Percentiles rank a stretch among this genome's conserved stretches.
These are phyloP conservation scores for Clathrospora elynae DNA, from an alignment of 2,329 filamentous ascomycete species.

Conservation along the genomic window DNA sequence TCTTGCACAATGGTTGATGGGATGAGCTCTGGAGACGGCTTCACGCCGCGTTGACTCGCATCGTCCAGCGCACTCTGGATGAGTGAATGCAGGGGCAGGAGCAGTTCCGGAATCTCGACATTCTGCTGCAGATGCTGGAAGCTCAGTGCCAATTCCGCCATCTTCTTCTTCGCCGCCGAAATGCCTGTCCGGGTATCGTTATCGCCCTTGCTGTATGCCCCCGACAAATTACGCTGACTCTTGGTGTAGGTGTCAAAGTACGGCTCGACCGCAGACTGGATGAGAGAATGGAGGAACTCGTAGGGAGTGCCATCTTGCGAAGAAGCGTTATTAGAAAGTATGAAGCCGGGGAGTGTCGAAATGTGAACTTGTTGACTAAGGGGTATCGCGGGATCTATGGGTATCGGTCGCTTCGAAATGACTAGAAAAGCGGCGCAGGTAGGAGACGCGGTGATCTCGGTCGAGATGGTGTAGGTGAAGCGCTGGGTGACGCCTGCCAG, in stretches of 20 bases:
- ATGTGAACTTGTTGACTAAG: slow-evolving; percentile 89
- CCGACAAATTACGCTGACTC: slow-evolving; percentile 51
- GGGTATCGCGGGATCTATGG: slow-evolving; percentile 81
- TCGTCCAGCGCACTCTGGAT: slow-evolving; percentile 85
- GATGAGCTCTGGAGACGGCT: slow-evolving; percentile 79
- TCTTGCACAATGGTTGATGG: slow-evolving; percentile 78
- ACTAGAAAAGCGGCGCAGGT: slow-evolving; percentile 86
- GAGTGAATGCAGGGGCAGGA: slow-evolving; percentile 83
- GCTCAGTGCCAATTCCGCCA: slow-evolving; percentile 90
- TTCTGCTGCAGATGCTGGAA: slow-evolving; percentile 94
- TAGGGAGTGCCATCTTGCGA: slow-evolving; percentile 83
- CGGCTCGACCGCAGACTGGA: slow-evolving; percentile 88
- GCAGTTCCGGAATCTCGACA: slow-evolving; percentile 93
- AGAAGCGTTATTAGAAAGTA: slow-evolving; percentile 68
- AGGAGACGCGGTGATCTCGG: slow-evolving; percentile 78
- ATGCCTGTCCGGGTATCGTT: slow-evolving; percentile 92
- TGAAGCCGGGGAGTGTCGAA: slow-evolving; percentile 85
- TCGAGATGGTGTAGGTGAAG: slow-evolving; percentile 79
- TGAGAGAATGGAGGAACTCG: slow-evolving; percentile 87
- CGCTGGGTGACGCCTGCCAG: slow-evolving; percentile 48
- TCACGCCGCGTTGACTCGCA: slow-evolving; percentile 67
- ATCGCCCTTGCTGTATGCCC: slow-evolving; percentile 73
- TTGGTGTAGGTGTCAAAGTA: slow-evolving; percentile 98
- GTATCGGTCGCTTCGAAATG: slow-evolving; percentile 85
- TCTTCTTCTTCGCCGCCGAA: slow-evolving; percentile 94